A percentile compares a stretch with the other conserved stretches of the same genome.
These are phyloP conservation scores for Aspergillus ruber DNA, from an alignment of 2,329 filamentous ascomycete species.

Conservation along the genomic window DNA sequence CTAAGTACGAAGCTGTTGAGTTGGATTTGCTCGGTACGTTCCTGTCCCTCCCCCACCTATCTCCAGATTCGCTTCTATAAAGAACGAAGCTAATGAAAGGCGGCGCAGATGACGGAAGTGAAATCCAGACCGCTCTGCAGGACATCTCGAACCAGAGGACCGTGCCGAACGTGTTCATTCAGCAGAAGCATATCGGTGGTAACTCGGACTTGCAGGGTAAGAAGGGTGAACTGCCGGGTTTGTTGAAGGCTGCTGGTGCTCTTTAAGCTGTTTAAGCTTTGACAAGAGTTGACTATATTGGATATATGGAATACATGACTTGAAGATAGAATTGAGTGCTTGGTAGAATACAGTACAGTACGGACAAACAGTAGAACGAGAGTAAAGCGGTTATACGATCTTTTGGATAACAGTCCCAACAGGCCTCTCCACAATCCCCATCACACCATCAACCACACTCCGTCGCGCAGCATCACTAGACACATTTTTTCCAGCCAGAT, in stretches of 20 bases:
- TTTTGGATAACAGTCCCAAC: constrained; percentile 80
- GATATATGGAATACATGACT: background rate
- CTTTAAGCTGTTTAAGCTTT: constrained; percentile 52
- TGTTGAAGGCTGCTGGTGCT: constrained; percentile 61
- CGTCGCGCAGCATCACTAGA: constrained; percentile 74
- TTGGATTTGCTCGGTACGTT: constrained; percentile 74
- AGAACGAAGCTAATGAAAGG: background rate
- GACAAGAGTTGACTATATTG: constrained; percentile 1
- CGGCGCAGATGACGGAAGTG: constrained; percentile 66
- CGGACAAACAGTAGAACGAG: background rate
- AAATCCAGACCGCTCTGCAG: constrained; percentile 74
- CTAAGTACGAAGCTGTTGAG: constrained; percentile 71
- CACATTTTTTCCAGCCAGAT: constrained; percentile 78
- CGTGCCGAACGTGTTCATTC: constrained; percentile 95
- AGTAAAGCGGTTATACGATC: constrained; percentile 42
- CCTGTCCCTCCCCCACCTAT: background rate
- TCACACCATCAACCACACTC: constrained; percentile 78
- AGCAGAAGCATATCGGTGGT: constrained; percentile 84
- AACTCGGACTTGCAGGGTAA: constrained; percentile 79
- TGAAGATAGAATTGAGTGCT: background rate
- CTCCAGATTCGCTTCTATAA: background rate
- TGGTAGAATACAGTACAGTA: constrained; percentile 5
- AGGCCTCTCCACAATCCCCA: constrained; percentile 81
- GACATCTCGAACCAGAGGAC: constrained; percentile 77
- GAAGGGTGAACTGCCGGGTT: constrained; percentile 55